Conservation (phyloP, 805 yeast species). For the Pichia exigua region DNA sequence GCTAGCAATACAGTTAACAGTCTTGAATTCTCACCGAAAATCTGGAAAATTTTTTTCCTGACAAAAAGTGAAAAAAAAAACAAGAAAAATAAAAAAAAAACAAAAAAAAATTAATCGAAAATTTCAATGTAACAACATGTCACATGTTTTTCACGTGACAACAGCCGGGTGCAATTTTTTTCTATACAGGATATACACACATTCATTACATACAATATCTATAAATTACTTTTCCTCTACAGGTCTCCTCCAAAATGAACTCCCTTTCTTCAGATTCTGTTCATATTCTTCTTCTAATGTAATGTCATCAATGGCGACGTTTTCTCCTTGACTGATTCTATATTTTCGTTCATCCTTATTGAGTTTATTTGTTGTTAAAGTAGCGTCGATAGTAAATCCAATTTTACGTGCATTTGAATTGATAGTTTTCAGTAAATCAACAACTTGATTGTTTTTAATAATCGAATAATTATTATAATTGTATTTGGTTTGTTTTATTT, state of each 20-base stretch:
- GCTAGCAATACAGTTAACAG: neutral
- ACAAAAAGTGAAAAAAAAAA: neutral
- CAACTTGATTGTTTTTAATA: slow-evolving; percentile 8
- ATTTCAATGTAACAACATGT: no score
- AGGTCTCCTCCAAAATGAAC: neutral
- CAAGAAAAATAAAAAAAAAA: neutral
- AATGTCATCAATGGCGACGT: slow-evolving; percentile 4
- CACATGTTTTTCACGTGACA: neutral
- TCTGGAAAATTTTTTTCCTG: slow-evolving; percentile 1
- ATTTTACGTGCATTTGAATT: slow-evolving; percentile 10
- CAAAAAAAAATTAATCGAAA: neutral
- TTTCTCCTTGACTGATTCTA: slow-evolving; percentile 6
- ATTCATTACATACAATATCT: neutral
- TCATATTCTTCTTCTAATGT: slow-evolving; percentile 2
- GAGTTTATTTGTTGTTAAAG: neutral
- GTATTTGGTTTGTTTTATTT: slow-evolving; percentile 9
- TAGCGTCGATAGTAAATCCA: slow-evolving; percentile 7
- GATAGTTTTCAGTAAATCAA: slow-evolving; percentile 18
- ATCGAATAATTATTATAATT: neutral
- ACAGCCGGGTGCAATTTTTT: no score
- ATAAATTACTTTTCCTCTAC: neutral
- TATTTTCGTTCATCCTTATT: slow-evolving; percentile 1
- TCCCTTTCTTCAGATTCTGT: neutral
- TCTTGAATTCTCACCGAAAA: neutral
- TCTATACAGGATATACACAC: no score